Base-by-base conservation (phyloP, 306 rosid species). In the Rosa chinensis region DNA sequence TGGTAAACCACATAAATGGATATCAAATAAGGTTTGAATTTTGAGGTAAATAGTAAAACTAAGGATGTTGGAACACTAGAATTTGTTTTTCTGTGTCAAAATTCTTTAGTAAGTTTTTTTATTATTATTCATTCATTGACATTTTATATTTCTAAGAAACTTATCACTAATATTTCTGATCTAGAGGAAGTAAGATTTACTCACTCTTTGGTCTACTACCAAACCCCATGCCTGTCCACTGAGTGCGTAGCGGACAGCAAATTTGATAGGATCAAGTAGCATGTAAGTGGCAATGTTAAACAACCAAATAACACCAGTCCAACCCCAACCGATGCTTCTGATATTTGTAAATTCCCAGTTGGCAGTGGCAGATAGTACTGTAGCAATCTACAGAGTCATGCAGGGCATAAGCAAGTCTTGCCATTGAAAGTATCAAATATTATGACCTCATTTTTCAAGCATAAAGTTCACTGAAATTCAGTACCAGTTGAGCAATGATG, bases 221-320 rank as follows among this genome's bases (percentile, higher is more conserved):
- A 87, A 78, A 58, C 86, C 83, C 97, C 97, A 92, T 7, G 95
- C 92, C 44, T 83, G 80, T 78, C 97, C 97, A 73, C 93, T 87
- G 74, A 86, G 72, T 72, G 86, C 90, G 76, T 90, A 92, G 32
- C 92, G 85, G 71, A 90, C 95, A 25, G 82, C 87, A 73, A 92
- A 92, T 83, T 92, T 92, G 56, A 92, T 70, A 73, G 95, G 97
- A 86, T 90, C 97, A 48, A 90, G 88, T 66, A 89, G 66, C 39
- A 90, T 7, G 69, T 90, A 92, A 18, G 90, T 86, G 45, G 80
- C 3, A 58, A 49, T 79, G 76, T 85, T 89, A 87, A 77, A 92
- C 50, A 89, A 1, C 97, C 94, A 90, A 62, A 92, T 90, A 58
- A 88, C 84, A 73, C 85, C 90, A 37, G 94, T 86, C 97, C 97